phyloP scores from a whole-genome alignment of 1,284 basidiomycete genomes.

The Lignosus rhinocerotis region DNA sequence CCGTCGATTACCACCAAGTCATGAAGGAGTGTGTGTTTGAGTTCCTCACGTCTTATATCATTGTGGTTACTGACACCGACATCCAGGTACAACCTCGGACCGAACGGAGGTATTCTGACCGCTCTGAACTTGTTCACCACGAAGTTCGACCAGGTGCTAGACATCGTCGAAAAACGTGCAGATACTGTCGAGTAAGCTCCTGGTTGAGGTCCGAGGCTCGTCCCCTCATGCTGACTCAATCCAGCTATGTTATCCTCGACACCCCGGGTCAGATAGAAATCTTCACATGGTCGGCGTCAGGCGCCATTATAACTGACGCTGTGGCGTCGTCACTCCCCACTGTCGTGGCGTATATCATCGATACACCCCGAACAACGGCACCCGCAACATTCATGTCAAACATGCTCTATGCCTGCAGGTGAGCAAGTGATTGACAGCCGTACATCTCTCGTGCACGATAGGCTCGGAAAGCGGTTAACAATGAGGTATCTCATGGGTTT shows the following conservation, averaged over 20 bases:
- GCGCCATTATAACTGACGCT: slow-evolving; percentile 98
- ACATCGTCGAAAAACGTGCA: slow-evolving; percentile 89
- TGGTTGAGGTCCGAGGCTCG: background rate
- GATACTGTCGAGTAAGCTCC: slow-evolving; percentile 81
- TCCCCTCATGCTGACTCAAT: background rate
- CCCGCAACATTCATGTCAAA: slow-evolving; percentile 99
- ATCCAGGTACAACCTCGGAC: slow-evolving; percentile 92
- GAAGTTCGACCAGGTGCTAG: slow-evolving; percentile 97
- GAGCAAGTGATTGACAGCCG: slow-evolving; percentile 23
- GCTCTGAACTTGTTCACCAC: slow-evolving; percentile 98
- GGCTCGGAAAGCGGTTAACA: background rate
- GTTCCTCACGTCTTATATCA: slow-evolving; percentile 12
- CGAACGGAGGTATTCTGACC: slow-evolving; percentile 97
- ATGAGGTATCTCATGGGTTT: background rate
- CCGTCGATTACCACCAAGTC: slow-evolving; percentile 95
- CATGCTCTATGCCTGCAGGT: slow-evolving; percentile 99
- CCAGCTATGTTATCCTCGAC: slow-evolving; percentile 90
- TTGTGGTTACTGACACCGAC: slow-evolving; percentile 10
- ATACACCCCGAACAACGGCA: slow-evolving; percentile 92
- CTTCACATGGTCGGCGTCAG: slow-evolving; percentile 99
- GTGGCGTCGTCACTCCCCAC: slow-evolving; percentile 92
- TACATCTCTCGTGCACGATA: background rate
- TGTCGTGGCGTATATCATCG: slow-evolving; percentile 95
- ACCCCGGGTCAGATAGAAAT: slow-evolving; percentile 99
- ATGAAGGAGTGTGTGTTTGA: slow-evolving; percentile 92